Percentiles rank a stretch among this genome's conserved stretches.
Conservation (phyloP, 2,329 filamentous ascomycete genomes). For the Trichocomaceae sp. region DNA sequence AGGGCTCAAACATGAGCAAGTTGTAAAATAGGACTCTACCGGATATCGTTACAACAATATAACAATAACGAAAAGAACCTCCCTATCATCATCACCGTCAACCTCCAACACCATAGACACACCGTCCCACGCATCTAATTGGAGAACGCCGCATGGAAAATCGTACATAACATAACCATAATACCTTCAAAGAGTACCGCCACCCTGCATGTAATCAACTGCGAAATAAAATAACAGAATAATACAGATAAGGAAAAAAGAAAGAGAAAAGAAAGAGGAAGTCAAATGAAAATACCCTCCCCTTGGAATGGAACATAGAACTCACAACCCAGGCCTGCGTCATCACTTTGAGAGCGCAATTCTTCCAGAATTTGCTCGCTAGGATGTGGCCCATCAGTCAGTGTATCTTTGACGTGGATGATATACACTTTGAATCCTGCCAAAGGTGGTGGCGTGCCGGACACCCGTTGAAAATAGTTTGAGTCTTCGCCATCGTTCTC, state of each 20-base stretch:
- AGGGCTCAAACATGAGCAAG: conserved; percentile 4
- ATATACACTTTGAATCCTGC: conserved; percentile 72
- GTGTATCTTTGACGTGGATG: conserved; percentile 87
- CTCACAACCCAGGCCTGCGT: conserved; percentile 65
- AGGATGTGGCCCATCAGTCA: conserved; percentile 62
- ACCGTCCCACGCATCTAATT: background rate
- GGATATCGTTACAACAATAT: background rate
- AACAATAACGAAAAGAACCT: background rate
- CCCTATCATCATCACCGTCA: too few species aligned
- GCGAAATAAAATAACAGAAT: background rate
- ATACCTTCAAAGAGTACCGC: background rate
- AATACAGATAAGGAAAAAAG: conserved; percentile 1
- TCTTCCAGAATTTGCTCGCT: conserved; percentile 64
- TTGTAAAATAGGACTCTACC: background rate
- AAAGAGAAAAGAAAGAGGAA: background rate
- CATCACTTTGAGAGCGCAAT: conserved; percentile 59
- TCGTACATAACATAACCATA: background rate
- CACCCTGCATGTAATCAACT: background rate
- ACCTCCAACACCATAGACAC: background rate
- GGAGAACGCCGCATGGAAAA: background rate
- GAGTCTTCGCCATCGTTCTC: background rate
- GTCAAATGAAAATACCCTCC: conserved; percentile 41
- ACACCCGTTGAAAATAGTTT: background rate
- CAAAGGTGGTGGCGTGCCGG: conserved; percentile 44
- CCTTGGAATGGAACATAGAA: conserved; percentile 67